A percentile compares a stretch with the other conserved stretches of the same genome.
Evolutionary conservation across 345 rosid species (phyloP).

Genomic region (Brassica rapa): DNA sequence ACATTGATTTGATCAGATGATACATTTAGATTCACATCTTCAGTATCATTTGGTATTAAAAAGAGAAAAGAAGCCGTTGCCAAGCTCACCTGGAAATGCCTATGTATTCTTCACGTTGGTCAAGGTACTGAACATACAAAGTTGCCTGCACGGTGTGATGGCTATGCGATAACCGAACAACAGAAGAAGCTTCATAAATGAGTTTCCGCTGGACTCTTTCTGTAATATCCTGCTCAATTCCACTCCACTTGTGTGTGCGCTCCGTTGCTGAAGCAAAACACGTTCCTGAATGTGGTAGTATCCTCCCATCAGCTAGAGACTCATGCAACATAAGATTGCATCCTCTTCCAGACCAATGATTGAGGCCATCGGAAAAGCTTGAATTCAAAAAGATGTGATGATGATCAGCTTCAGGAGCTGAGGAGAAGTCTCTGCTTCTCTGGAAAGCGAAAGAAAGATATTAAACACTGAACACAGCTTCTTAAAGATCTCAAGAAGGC

Average conservation of each 20-base stretch:
- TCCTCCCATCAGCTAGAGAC: slow-evolving; percentile 72
- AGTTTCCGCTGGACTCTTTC: slow-evolving; percentile 72
- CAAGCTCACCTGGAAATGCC: slow-evolving; percentile 65
- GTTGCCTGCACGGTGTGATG: slow-evolving; percentile 65
- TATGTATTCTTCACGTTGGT: slow-evolving; percentile 73
- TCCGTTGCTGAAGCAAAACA: slow-evolving; percentile 76
- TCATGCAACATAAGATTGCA: slow-evolving; percentile 77
- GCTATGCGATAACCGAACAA: slow-evolving; percentile 74
- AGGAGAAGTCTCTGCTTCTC: slow-evolving; percentile 35
- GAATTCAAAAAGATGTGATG: slow-evolving; percentile 69
- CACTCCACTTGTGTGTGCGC: slow-evolving; percentile 87
- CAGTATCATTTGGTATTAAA: neutral
- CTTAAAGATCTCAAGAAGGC: neutral
- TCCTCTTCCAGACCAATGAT: slow-evolving; percentile 94
- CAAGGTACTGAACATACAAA: slow-evolving; percentile 70
- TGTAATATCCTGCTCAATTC: slow-evolving; percentile 87
- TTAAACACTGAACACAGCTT: neutral
- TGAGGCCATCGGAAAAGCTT: slow-evolving; percentile 72
- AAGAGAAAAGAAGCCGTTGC: neutral
- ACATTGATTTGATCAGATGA: slow-evolving; percentile 1
- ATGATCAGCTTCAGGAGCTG: slow-evolving; percentile 51
- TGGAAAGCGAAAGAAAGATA: slow-evolving; percentile 14
- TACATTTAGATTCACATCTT: neutral
- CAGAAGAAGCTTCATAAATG: slow-evolving; percentile 68
- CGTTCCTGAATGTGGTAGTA: slow-evolving; percentile 69